A percentile compares a stretch with the other conserved stretches of the same genome.
phyloP scores from a whole-genome alignment of 805 yeast species.

The Candida endomychidarum region DNA sequence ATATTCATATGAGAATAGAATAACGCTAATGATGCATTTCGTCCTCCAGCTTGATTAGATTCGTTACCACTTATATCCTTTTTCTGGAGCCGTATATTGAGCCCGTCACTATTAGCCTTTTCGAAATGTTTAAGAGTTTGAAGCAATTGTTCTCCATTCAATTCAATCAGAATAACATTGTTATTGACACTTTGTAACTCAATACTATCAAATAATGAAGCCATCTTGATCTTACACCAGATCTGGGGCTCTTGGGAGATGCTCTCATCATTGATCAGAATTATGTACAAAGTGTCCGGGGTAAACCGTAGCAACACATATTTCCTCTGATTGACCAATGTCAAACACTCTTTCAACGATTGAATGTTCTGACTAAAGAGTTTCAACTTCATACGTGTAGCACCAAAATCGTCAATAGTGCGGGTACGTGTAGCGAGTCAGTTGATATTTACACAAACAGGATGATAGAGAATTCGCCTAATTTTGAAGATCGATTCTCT shows the following conservation, averaged over 20 bases:
- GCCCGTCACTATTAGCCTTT: slow-evolving; percentile 48
- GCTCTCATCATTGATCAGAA: slow-evolving; percentile 45
- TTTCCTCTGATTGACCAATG: slow-evolving; percentile 11
- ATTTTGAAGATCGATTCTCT: slow-evolving; percentile 15
- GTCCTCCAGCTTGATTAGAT: slow-evolving; percentile 23
- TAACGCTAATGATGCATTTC: slow-evolving; percentile 54
- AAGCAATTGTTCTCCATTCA: slow-evolving; percentile 58
- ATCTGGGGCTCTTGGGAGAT: slow-evolving; percentile 57
- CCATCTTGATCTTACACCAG: slow-evolving; percentile 57
- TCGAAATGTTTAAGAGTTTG: slow-evolving; percentile 61
- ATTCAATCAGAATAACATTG: slow-evolving; percentile 57
- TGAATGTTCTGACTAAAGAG: slow-evolving; percentile 9
- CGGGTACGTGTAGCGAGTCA: neutral
- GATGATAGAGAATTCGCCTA: neutral
- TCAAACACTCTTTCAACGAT: slow-evolving; percentile 10
- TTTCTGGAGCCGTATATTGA: slow-evolving; percentile 53
- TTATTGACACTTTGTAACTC: slow-evolving; percentile 54
- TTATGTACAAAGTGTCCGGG: slow-evolving; percentile 46
- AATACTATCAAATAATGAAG: slow-evolving; percentile 46
- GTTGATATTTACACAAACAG: too few relatives aligned
- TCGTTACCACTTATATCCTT: slow-evolving; percentile 30
- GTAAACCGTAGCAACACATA: slow-evolving; percentile 56
- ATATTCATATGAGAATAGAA: slow-evolving; percentile 49
- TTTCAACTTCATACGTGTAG: slow-evolving; percentile 14
- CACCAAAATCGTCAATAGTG: neutral